Base-by-base conservation (phyloP, 306 rosid genomes). In the Cicer bijugum region DNA sequence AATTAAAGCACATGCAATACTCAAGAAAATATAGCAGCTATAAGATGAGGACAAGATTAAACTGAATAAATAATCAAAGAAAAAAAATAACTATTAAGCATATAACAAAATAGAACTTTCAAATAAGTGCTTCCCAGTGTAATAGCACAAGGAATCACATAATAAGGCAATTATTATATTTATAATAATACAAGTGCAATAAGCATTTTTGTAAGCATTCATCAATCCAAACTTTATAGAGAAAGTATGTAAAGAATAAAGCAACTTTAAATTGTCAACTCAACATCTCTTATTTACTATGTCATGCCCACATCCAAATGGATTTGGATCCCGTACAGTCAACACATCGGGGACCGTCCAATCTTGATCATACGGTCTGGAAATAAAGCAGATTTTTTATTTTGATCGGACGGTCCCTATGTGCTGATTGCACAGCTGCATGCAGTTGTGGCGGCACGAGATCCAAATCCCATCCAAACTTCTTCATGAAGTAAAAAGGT, bases 1-100 rank as follows among this genome's bases (percentile, higher is more conserved):
- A 79, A 66, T 55, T 20, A 69, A 50, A 1, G 65, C 17, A 70
- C 40, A 66, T 69, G 28, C 47, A 75, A 83, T 35, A 20, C 62
- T 55, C 58, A 62, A 69, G 44, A 77, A 51, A 28, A 46, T 6
- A 42, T 16, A 57, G 39, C 71, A 73, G 12, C 20, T 38, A 77
- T 47, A 52, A 7, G 6, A 20, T 8, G 48, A 6, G 10, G 14
- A n/a, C 37, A 20, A 59, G 53, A 43, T 8, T 40, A 19, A 62
- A 68, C 56, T 40, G 16, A 71, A 40, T 8, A 39, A 52, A 62
- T 56, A 80, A 19, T 28, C 64, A 60, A 53, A 19, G 28, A 50
- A 23, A 73, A 53, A 42, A 58, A 67, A 23, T 44, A 23, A 16
- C 58, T 28, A 60, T 16, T 35, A 59, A 72, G 33, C 47, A 59